These are phyloP conservation scores for Candida ortonii DNA, from an alignment of 805 yeast genomes.

Conservation along the genomic window DNA sequence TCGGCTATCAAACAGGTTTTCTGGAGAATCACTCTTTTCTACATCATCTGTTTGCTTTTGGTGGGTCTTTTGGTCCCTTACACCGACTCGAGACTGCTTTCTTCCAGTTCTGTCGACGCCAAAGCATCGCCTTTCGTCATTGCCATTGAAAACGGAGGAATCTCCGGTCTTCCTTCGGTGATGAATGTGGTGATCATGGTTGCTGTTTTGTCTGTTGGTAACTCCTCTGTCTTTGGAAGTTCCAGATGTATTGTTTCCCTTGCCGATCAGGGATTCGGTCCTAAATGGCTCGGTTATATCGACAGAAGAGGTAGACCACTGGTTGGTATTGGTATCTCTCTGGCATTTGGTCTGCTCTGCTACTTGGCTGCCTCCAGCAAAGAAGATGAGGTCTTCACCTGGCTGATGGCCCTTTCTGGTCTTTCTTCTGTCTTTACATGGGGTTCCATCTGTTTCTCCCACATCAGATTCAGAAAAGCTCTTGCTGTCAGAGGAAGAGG, in stretches of 20 bases:
- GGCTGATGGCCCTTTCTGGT: conserved; percentile 77
- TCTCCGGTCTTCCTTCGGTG: conserved; percentile 61
- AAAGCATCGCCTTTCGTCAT: conserved; percentile 75
- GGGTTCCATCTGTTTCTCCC: conserved; percentile 68
- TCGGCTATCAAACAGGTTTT: conserved; percentile 56
- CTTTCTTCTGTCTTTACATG: conserved; percentile 72
- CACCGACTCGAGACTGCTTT: conserved; percentile 44
- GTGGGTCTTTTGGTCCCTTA: conserved; percentile 58
- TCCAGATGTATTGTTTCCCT: conserved; percentile 66
- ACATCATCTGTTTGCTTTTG: conserved; percentile 46
- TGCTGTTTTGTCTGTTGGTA: conserved; percentile 72
- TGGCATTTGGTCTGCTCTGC: conserved; percentile 53
- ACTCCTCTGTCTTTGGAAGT: conserved; percentile 68
- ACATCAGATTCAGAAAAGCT: conserved; percentile 67
- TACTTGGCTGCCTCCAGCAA: conserved; percentile 58
- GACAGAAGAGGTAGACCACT: conserved; percentile 77
- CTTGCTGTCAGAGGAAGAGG: conserved; percentile 61
- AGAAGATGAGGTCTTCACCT: conserved; percentile 56
- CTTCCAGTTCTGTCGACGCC: conserved; percentile 46
- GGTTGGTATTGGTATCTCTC: conserved; percentile 55
- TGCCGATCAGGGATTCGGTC: conserved; percentile 68
- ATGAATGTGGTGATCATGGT: conserved; percentile 70
- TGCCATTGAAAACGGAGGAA: conserved; percentile 60
- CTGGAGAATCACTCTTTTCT: conserved; percentile 54
- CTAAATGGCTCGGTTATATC: conserved; percentile 58